These are phyloP conservation scores for Capsicum chinense DNA, from an alignment of 257 asterid genomes.

Conservation along the genomic window DNA sequence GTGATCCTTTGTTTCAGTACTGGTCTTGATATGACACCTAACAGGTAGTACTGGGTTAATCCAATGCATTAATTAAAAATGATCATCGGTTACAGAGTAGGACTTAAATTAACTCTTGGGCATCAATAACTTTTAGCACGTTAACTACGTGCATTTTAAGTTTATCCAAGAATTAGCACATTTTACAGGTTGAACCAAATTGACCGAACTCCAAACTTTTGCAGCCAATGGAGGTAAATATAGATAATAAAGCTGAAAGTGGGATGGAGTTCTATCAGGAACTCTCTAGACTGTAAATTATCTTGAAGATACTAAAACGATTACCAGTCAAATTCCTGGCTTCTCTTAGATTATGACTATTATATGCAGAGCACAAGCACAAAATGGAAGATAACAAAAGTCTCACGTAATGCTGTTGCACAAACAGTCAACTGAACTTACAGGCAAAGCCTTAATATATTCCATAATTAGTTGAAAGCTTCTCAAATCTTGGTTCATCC, in stretches of 20 bases:
- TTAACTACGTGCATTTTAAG: background rate
- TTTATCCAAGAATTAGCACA: background rate
- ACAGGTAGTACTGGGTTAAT: too few species aligned
- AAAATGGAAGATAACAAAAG: background rate
- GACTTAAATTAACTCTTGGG: too few species aligned
- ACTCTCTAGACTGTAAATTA: background rate
- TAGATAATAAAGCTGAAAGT: background rate
- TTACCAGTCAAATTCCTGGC: background rate
- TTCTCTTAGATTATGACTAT: background rate
- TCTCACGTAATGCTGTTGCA: background rate
- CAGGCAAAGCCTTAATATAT: conserved; percentile 95
- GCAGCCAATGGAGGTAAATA: background rate
- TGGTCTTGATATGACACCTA: too few species aligned
- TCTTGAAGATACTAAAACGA: conserved; percentile 1
- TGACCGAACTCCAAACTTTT: background rate
- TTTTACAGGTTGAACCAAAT: background rate
- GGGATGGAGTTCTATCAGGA: background rate
- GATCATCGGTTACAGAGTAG: too few species aligned
- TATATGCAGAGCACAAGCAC: conserved; percentile 8
- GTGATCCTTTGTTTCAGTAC: too few species aligned
- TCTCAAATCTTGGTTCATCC: conserved; percentile 80
- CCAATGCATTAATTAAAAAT: too few species aligned
- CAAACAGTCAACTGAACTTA: conserved; percentile 43
- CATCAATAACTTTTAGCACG: too few species aligned
- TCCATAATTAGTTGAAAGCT: conserved; percentile 91